Evolutionary conservation across 208 protist genomes (phyloP), one percentile per base, ranked within the genome.

Genomic region (Trypanosoma rangeli): DNA sequence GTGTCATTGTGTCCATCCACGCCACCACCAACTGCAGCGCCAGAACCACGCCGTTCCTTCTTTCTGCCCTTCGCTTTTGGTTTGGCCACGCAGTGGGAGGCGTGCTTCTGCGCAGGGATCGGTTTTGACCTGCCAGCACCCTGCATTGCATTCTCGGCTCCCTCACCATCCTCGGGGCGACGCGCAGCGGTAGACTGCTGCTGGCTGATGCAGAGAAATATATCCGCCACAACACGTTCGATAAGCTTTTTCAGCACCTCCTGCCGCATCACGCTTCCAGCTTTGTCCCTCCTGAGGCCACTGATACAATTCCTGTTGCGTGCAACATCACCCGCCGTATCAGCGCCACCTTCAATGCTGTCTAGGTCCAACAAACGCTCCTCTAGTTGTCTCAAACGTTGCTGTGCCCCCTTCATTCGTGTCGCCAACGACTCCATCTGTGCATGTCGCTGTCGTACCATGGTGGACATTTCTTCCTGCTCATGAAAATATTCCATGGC

Each of bases 401-500:
- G 68, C 42, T 94, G 74, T 52, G 97, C 84, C 35, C 76, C 78
- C 15, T 57, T 54, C 59, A 98, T 97, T 56, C 90, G 88, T 33
- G 78, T 72, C 46, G 83, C 73, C 37, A 98, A 76, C 8, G 70
- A 73, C 39, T 86, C 77, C 75, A 98, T 98, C 78, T 98, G 94
- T 15, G 66, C 48, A 63, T 88, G 85, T 10, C 97, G 87, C 65
- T 93, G 82, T 8, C 79, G 50, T 29, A 90, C 84, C 86, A 98
- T 94, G 20, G 73, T 54, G 22, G 84, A 77, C 89, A 97, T 95
- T 62, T 96, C 90, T n/a, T 86, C 71, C 70, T 91, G 77, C 68
- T 97, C 93, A 26, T 81, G 75, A 28, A 89, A 65, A 67, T 89
- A 96, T 59, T 96, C 84, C 63, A 87, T 85, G 46, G 90, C 81